Conservation (phyloP, 352 stramenopile genomes). For the Pythium sukuiense region DNA sequence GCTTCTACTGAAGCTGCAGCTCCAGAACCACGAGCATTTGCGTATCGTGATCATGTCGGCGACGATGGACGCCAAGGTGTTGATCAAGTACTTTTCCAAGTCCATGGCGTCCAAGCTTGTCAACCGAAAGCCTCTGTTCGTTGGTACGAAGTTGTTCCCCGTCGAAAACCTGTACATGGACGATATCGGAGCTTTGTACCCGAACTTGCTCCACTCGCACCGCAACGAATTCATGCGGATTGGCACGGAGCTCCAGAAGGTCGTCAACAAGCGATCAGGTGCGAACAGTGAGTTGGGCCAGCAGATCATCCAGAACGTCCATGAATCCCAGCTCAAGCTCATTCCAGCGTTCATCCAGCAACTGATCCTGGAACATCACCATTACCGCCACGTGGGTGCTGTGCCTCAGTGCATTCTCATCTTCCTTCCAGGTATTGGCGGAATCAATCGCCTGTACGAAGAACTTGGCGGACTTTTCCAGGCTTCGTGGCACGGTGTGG, state of each 20-base stretch:
- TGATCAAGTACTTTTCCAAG: conserved; percentile 87
- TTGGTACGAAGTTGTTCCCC: conserved; percentile 78
- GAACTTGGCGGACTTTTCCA: conserved; percentile 38
- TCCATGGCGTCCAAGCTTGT: conserved; percentile 49
- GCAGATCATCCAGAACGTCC: conserved; percentile 52
- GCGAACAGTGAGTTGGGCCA: conserved; percentile 55
- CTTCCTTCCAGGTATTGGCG: conserved; percentile 93
- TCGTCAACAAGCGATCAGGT: conserved; percentile 26
- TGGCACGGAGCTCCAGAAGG: conserved; percentile 36
- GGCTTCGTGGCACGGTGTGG: conserved; percentile 14
- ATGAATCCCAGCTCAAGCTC: conserved; percentile 61
- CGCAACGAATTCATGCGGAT: conserved; percentile 52
- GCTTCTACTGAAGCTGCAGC: conserved; percentile 84
- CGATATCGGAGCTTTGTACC: conserved; percentile 42
- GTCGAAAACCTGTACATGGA: conserved; percentile 73
- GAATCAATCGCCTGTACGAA: conserved; percentile 91
- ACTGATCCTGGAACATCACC: conserved; percentile 48
- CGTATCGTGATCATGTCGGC: conserved; percentile 96
- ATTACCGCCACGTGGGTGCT: conserved; percentile 20
- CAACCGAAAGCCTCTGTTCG: conserved; percentile 67
- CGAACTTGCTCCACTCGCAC: conserved; percentile 33
- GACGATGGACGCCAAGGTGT: conserved; percentile 92
- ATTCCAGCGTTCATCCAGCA: conserved; percentile 58
- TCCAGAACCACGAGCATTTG: conserved; percentile 65
- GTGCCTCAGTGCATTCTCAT: conserved; percentile 90